Base-by-base conservation (phyloP, 306 rosid species). In the Prunus salicina region DNA sequence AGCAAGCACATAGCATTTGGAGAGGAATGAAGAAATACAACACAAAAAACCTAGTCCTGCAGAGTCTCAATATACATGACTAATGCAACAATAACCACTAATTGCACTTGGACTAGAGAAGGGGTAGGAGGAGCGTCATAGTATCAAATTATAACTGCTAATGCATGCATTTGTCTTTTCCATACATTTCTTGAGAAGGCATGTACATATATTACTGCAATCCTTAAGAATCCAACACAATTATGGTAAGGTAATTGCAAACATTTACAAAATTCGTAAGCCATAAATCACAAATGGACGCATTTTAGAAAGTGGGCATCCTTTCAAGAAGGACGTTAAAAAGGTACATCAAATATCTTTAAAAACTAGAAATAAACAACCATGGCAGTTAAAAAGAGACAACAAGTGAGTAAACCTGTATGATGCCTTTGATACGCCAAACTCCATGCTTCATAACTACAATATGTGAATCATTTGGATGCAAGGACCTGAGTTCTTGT, bases 371-470 rank as follows among this genome's bases (percentile, higher is more conserved):
- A 32, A 28, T 25, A 28, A 18, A 41, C 69, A 41, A 55, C 5
- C 25, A 24, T 0, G 4, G 12, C 3, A 19, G 11, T 16, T 30
- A 34, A 12, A 70, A 63, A 71, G 41, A 52, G 61, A 52, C 76
- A 32, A 71, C 57, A 51, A 46, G 34, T 74, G 67, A 68, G 77
- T 46, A 70, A 78, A 93, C 98, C 98, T 93, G 98, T 83, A 91
- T 93, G 79, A 93, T 91, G 86, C 97, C 98, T 87, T 88, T 91
- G 57, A 93, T 85, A 46, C 98, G 93, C 98, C 97, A 93, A 0
- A 88, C 90, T 83, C 98, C 98, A 14, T 93, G 81, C 81, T 88
- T 90, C 97, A 86, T 79, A 66, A 88, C 90, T 10, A 90, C 93
- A 50, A 93, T 87, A 72, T 88, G 90, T 18, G 93, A 82, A 87